Evolutionary conservation across 2,329 filamentous ascomycete species (phyloP).

Genomic region (Plenodomus lindquistii): DNA sequence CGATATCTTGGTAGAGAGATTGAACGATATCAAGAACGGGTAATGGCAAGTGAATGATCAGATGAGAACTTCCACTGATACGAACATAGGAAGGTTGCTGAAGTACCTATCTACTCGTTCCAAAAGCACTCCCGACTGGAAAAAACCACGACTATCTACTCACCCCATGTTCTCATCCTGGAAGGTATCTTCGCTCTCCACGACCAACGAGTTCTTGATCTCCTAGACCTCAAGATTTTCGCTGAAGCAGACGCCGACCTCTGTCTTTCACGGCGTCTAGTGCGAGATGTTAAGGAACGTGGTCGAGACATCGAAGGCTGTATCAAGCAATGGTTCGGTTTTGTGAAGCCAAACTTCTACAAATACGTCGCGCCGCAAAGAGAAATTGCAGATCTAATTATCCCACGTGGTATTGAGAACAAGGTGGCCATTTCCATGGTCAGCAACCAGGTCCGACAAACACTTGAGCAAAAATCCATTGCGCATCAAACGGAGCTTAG

Average conservation of each 20-base stretch:
- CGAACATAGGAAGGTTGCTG: slow-evolving; percentile 71
- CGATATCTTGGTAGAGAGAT: slow-evolving; percentile 76
- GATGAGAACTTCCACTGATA: slow-evolving; percentile 15
- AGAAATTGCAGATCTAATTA: slow-evolving; percentile 90
- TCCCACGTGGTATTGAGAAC: slow-evolving; percentile 93
- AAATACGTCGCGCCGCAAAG: slow-evolving; percentile 92
- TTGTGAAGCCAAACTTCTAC: slow-evolving; percentile 96
- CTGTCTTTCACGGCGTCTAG: slow-evolving; percentile 71
- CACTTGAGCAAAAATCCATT: slow-evolving; percentile 81
- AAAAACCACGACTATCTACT: slow-evolving; percentile 87
- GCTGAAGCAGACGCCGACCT: slow-evolving; percentile 95
- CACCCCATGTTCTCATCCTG: slow-evolving; percentile 90
- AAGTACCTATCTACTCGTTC: slow-evolving; percentile 95
- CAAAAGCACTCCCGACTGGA: slow-evolving; percentile 81
- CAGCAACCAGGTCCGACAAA: slow-evolving; percentile 87
- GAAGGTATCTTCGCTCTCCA: slow-evolving; percentile 97
- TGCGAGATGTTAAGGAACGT: slow-evolving; percentile 86
- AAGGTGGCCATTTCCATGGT: slow-evolving; percentile 94
- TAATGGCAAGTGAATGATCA: slow-evolving; percentile 51
- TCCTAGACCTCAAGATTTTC: slow-evolving; percentile 95
- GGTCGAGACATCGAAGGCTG: slow-evolving; percentile 91
- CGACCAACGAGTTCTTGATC: slow-evolving; percentile 79
- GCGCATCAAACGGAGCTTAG: slow-evolving; percentile 79
- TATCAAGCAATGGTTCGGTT: slow-evolving; percentile 97
- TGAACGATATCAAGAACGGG: slow-evolving; percentile 89